A percentile compares a stretch with the other conserved stretches of the same genome.
phyloP scores from a whole-genome alignment of 768 basidiomycete species.

The Rhodotorula diobovata region DNA sequence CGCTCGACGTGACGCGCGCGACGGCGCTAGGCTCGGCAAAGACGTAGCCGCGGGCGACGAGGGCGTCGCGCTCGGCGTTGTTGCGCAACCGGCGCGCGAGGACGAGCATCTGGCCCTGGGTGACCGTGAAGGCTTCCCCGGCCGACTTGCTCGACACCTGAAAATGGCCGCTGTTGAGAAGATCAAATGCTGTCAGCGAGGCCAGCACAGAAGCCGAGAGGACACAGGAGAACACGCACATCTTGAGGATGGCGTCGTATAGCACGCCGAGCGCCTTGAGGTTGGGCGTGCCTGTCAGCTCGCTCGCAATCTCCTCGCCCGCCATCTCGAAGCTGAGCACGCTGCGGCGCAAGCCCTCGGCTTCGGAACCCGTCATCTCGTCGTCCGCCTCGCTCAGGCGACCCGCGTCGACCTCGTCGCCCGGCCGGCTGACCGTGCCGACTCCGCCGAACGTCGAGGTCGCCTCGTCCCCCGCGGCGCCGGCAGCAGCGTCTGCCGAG shows the following conservation, averaged over 20 bases:
- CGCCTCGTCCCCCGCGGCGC: not conserved
- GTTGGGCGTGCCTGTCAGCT: constrained; percentile 9
- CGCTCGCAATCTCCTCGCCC: constrained; percentile 23
- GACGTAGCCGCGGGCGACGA: constrained; percentile 28
- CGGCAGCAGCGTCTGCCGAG: not conserved
- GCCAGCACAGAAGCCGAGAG: not conserved
- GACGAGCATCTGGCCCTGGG: constrained; percentile 37
- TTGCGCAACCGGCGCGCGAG: constrained; percentile 29
- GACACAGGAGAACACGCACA: constrained; percentile 4
- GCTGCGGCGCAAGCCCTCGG: constrained; percentile 8
- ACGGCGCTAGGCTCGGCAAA: constrained; percentile 34
- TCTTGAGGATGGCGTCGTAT: constrained; percentile 34
- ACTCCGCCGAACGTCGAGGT: not conserved
- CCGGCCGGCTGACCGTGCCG: not conserved
- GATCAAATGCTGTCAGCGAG: not conserved
- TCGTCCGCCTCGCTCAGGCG: constrained; percentile 10
- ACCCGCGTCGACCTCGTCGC: not conserved
- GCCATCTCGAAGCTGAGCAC: constrained; percentile 31
- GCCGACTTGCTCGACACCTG: constrained; percentile 27
- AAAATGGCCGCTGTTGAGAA: constrained; percentile 31
- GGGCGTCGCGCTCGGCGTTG: constrained; percentile 28
- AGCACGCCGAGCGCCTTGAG: constrained; percentile 21
- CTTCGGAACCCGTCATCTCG: constrained; percentile 1
- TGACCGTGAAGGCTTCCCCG: constrained; percentile 31
- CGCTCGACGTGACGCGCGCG: constrained; percentile 24